These are phyloP conservation scores for Microsporum canis DNA, from an alignment of 2,329 filamentous ascomycete genomes.

Conservation along the genomic window DNA sequence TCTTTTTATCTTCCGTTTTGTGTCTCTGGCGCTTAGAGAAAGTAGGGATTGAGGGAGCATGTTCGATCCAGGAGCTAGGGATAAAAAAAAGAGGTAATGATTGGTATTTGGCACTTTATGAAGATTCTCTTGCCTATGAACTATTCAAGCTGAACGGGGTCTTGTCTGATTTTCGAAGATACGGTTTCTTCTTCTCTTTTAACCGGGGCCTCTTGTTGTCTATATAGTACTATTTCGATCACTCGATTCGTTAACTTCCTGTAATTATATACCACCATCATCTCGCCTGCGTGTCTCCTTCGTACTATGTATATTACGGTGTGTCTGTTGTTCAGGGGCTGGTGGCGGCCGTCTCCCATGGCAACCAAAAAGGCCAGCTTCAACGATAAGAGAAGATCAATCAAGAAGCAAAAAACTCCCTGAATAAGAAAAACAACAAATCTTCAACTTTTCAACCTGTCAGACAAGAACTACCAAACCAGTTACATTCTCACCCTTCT, in stretches of 20 bases:
- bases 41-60: background rate
- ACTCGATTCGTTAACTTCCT: background rate
- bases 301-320: background rate
- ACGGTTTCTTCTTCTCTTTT: background rate
- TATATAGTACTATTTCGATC: background rate
- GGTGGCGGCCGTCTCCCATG: slow-evolving; percentile 9
- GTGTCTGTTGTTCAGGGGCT: background rate
- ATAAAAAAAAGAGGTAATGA: background rate
- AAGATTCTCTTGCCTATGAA: background rate
- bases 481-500: background rate
- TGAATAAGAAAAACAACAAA: background rate
- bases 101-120: background rate
- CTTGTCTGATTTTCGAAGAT: background rate
- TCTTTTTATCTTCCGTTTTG: background rate
- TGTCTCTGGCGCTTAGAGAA: slow-evolving; percentile 3
- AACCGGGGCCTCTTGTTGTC: background rate
- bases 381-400: background rate
- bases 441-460: background rate
- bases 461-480: background rate
- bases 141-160: background rate
- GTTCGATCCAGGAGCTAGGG: background rate
- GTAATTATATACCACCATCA: slow-evolving; percentile 5
- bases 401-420: background rate
- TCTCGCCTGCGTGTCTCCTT: background rate
- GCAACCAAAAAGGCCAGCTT: slow-evolving; percentile 5